Evolutionary conservation across 2,329 filamentous ascomycete species (phyloP).

Genomic region (Ustulina deusta): DNA sequence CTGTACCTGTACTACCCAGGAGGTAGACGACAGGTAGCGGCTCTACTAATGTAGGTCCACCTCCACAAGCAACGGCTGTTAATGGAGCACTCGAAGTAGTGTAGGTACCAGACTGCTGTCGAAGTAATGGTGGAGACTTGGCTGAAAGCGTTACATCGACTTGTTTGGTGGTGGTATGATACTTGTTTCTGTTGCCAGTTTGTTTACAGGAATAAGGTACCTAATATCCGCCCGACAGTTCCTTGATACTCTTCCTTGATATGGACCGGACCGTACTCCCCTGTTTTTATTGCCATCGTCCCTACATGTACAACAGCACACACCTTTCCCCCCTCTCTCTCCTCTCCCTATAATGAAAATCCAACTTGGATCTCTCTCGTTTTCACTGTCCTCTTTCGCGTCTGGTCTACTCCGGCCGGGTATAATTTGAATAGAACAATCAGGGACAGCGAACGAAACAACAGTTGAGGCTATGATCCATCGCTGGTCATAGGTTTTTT

Average conservation of each 20-base stretch:
- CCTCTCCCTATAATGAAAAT: neutral
- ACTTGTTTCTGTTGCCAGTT: neutral
- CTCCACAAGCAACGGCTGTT: constrained; percentile 11
- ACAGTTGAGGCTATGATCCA: constrained; percentile 9
- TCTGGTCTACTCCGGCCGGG: constrained; percentile 10
- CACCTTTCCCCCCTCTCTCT: constrained; percentile 2
- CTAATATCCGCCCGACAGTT: neutral
- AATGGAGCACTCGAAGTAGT: too few relatives aligned
- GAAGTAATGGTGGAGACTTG: constrained; percentile 7
- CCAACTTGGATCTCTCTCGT: constrained; percentile 9
- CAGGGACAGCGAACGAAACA: neutral
- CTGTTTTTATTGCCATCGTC: constrained; percentile 16
- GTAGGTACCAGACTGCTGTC: too few relatives aligned
- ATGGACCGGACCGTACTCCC: constrained; percentile 7
- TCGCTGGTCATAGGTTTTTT: constrained; percentile 5
- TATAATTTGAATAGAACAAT: constrained; percentile 3
- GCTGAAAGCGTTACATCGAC: constrained; percentile 15
- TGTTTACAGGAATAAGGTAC: neutral
- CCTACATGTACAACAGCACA: neutral
- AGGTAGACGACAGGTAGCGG: too few relatives aligned
- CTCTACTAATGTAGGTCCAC: constrained; percentile 7
- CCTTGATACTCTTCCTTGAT: neutral
- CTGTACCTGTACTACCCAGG: too few relatives aligned
- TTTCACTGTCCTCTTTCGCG: constrained; percentile 3
- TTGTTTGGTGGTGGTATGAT: neutral